Evolutionary conservation across 176 grass and related monocot genomes (phyloP), one percentile per base, ranked within the genome.

Genomic region (Leersia perrieri): DNA sequence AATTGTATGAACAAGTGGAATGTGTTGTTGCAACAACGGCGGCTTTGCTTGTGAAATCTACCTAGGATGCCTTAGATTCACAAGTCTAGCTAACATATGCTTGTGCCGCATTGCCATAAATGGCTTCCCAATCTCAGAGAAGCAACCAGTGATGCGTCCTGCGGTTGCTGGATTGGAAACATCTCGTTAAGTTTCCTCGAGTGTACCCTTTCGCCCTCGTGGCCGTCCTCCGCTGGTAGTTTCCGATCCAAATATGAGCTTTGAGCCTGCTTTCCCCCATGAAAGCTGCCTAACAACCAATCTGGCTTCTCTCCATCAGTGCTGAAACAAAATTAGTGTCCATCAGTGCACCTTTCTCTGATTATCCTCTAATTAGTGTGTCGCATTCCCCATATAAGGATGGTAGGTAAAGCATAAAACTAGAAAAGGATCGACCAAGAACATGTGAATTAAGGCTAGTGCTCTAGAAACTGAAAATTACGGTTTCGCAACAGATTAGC

Each of bases 191-290:
- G 41, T 80, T 84, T 73, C 70, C 81, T 31, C 22, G 2, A 22
- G 0, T 27, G 82, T 34, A 16, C 47, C 32, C 18, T 39, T 2
- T 3, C 11, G 15, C 38, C 63, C 33, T 33, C 63, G 33, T 53
- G 64, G 55, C 31, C 82, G 60, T 75, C 42, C 66, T 80, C 65
- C 12, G 63, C 55, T 8, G 71, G 70, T 10, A 57, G 76, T 44
- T 80, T 33, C 5, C 18, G 44, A 72, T 89, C 82, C 15, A 44
- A 89, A 81, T 71, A 70, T 71, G 33, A 74, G 9, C n/a, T 36
- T 7, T 10, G 7, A n/a, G 34, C 58, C 16, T n/a, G 31, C 42
- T 38, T 41, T 25, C n/a, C 51, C 81, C 49, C 60, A 58, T 39
- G 49, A 79, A 77, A 63, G 67, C 18, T 26, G 62, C 75, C 20